A percentile compares a stretch with the other conserved stretches of the same genome.
phyloP scores from a whole-genome alignment of 2,329 filamentous ascomycete genomes.

The Alternaria burnsii region DNA sequence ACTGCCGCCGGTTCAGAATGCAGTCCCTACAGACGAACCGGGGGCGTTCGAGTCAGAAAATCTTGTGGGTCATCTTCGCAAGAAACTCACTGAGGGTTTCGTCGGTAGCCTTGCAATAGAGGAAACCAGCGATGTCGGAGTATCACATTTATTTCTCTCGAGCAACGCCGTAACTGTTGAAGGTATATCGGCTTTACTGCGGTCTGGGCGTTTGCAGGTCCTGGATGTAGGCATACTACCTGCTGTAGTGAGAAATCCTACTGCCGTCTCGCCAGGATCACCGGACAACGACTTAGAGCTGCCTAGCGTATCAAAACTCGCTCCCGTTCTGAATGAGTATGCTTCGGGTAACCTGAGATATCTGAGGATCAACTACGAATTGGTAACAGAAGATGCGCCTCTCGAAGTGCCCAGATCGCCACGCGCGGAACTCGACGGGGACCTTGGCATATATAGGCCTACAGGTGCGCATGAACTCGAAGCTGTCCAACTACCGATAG shows the following conservation, averaged over 20 bases:
- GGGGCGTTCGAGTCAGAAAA: slow-evolving; percentile 51
- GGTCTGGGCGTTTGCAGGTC: slow-evolving; percentile 62
- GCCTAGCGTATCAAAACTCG: slow-evolving; percentile 64
- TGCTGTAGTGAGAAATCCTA: slow-evolving; percentile 21
- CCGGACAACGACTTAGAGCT: slow-evolving; percentile 38
- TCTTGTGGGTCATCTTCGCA: slow-evolving; percentile 62
- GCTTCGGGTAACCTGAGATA: slow-evolving; percentile 61
- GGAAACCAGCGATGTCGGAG: slow-evolving; percentile 61
- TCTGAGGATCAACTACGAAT: slow-evolving; percentile 63
- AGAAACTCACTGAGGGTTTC: slow-evolving; percentile 50
- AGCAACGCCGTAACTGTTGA: slow-evolving; percentile 65
- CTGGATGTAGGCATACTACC: slow-evolving; percentile 64
- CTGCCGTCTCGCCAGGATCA: not conserved
- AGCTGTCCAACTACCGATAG: slow-evolving; percentile 13
- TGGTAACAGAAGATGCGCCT: slow-evolving; percentile 60
- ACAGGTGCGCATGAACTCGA: slow-evolving; percentile 41
- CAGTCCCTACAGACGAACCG: slow-evolving; percentile 47
- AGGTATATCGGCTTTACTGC: slow-evolving; percentile 62
- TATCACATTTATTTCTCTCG: slow-evolving; percentile 68
- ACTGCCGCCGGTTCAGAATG: slow-evolving; percentile 33
- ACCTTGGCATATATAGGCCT: slow-evolving; percentile 27
- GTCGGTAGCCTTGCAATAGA: slow-evolving; percentile 65
- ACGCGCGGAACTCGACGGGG: slow-evolving; percentile 39
- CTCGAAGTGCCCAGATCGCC: slow-evolving; percentile 24
- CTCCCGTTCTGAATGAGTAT: slow-evolving; percentile 58